A percentile compares a stretch with the other conserved stretches of the same genome.
phyloP scores from a whole-genome alignment of 768 basidiomycete genomes.

The Neoboletus brunneissimus region DNA sequence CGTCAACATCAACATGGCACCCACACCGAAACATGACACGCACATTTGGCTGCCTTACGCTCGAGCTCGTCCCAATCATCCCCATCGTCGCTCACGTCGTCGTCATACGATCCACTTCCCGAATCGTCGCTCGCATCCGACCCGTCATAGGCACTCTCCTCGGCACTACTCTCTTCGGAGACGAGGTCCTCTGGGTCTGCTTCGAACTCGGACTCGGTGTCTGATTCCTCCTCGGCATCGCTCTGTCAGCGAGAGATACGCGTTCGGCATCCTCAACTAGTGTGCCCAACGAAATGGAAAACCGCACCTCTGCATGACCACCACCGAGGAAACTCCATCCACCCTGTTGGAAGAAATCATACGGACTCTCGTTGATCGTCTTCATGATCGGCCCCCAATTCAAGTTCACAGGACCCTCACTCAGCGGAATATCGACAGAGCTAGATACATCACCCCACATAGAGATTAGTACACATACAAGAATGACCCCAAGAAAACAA shows the following conservation, averaged over 20 bases:
- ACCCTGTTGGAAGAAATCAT: slow-evolving; percentile 94
- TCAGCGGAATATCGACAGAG: slow-evolving; percentile 94
- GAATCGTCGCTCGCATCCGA: slow-evolving; percentile 54
- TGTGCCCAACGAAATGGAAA: slow-evolving; percentile 3
- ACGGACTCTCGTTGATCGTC: slow-evolving; percentile 93
- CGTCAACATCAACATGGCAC: not conserved
- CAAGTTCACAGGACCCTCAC: slow-evolving; percentile 94
- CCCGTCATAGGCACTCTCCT: slow-evolving; percentile 55
- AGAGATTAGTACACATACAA: slow-evolving; percentile 3
- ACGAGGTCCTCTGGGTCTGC: slow-evolving; percentile 44
- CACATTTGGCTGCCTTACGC: slow-evolving; percentile 85
- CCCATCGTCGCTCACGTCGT: slow-evolving; percentile 66
- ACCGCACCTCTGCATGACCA: slow-evolving; percentile 62
- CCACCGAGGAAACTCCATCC: slow-evolving; percentile 93
- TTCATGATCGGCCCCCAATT: slow-evolving; percentile 99
- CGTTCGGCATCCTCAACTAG: slow-evolving; percentile 28
- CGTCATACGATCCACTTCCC: slow-evolving; percentile 61
- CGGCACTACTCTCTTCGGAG: slow-evolving; percentile 44
- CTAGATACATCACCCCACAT: slow-evolving; percentile 38
- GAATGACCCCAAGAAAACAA: slow-evolving; percentile 5
- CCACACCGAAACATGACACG: slow-evolving; percentile 10
- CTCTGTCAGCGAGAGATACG: slow-evolving; percentile 42
- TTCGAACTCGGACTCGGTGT: slow-evolving; percentile 68
- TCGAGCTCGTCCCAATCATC: slow-evolving; percentile 98
- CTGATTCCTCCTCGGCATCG: slow-evolving; percentile 60